These are phyloP conservation scores for Plasmodium relictum DNA, from an alignment of 169 alveolate genomes.

Conservation along the genomic window DNA sequence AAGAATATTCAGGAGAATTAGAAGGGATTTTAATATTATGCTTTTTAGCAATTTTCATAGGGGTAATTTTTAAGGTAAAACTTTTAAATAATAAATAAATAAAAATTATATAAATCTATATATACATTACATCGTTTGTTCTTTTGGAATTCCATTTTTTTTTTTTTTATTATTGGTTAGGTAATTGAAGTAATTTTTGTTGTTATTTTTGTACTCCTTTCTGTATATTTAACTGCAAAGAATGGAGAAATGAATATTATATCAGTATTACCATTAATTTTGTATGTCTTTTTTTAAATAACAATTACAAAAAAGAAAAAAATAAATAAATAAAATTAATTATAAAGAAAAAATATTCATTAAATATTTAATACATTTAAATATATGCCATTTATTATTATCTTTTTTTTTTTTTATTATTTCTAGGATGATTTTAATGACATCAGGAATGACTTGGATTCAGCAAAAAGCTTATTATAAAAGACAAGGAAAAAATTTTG, in stretches of 20 bases:
- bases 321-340: background rate
- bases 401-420: conserved; percentile 7
- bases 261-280: conserved; percentile 37
- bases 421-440: conserved; percentile 54
- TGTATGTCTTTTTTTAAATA: conserved; percentile 24
- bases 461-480: conserved; percentile 38
- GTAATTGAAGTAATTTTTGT: conserved; percentile 54
- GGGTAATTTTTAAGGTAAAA: conserved; percentile 41
- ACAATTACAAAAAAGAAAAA: background rate
- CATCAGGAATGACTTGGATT: conserved; percentile 61
- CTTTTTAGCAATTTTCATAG: conserved; percentile 57
- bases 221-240: conserved; percentile 42
- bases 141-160: background rate
- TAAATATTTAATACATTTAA: background rate
- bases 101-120: background rate
- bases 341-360: background rate
- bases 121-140: background rate
- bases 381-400: background rate
- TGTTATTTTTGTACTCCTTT: conserved; percentile 25
- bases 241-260: conserved; percentile 52
- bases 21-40: conserved; percentile 60
- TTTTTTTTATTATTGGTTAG: background rate
- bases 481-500: conserved; percentile 23
- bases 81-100: background rate
- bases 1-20: conserved; percentile 50